These are phyloP conservation scores for Gaeumannomyces sp. DNA, from an alignment of 2,329 filamentous ascomycete genomes.

Conservation along the genomic window DNA sequence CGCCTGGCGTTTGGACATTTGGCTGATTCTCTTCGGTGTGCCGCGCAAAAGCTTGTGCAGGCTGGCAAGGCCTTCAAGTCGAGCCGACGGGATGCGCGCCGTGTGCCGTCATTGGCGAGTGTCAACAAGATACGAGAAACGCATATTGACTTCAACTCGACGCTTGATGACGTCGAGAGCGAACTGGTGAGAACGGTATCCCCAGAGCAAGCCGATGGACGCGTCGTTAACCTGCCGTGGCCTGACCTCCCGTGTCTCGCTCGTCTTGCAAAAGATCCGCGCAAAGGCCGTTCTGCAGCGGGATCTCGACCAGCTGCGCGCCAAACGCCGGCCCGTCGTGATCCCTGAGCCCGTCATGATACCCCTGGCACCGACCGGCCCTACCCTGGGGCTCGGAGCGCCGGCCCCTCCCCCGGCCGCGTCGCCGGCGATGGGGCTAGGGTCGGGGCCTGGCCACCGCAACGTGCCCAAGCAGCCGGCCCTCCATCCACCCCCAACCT, in stretches of 20 bases:
- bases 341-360: conserved; percentile 15
- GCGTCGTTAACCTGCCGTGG: not conserved
- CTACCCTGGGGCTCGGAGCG: not conserved
- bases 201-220: not conserved
- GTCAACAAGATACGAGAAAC: conserved; percentile 39
- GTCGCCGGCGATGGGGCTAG: not conserved
- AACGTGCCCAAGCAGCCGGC: conserved; percentile 5
- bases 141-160: conserved; percentile 43
- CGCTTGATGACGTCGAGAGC: conserved; percentile 49
- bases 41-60: conserved; percentile 43
- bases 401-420: not conserved
- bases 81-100: conserved; percentile 37
- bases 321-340: conserved; percentile 21
- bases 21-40: not conserved
- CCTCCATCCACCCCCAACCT: not conserved
- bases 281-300: conserved; percentile 51
- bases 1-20: not conserved
- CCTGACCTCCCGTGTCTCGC: too few relatives aligned
- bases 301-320: conserved; percentile 41
- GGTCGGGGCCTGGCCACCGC: conserved; percentile 6
- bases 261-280: conserved; percentile 28
- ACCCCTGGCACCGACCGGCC: conserved; percentile 18
- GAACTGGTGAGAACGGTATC: conserved; percentile 42
- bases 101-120: conserved; percentile 22
- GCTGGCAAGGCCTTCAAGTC: conserved; percentile 51